Base-by-base conservation (phyloP, 225 moss, liverwort and hornwort species). In the Polytrichum formosum region DNA sequence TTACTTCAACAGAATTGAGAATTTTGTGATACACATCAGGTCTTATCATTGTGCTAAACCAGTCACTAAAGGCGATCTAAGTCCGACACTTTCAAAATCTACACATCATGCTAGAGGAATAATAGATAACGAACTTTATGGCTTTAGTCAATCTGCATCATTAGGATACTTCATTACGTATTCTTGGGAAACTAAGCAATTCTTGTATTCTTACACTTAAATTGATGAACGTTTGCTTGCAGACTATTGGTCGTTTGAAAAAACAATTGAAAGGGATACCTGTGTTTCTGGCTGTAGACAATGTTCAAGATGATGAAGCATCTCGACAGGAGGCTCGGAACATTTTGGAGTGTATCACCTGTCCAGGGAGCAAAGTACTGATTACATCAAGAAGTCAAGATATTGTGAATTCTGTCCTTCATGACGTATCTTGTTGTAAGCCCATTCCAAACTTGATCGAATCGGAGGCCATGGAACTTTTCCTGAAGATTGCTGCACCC, bases 301-400 rank as follows among this genome's bases (percentile, higher is more conserved):
- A 71, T 62, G 60, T 71, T 25, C 70, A 71, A 71, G 70, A 71
- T 37, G 70, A 71, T 62, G 70, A 71, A 71, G 33, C 61, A 37
- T 68, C 68, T 68, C 54, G 68, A 19, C 53, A 56, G 54, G 68
- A 68, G 23, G 68, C 68, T 55, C 68, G 23, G 28, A 28, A 68
- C 54, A 55, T 54, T 68, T 26, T 68, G 26, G 22, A 54, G 54
- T 68, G 8, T 27, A 55, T 68, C 18, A 23, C 13, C 18, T 68
- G 53, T 68, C 35, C 54, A 54, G 68, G 55, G 8, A 68, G 68
- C 54, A 68, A 68, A 55, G 18, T 68, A 56, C 60, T 71, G 60
- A 31, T 71, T 26, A 71, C 70, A 18, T 37, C 70, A 61, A 61
- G 70, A 71, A 71, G 53, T 71, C 61, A 37, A 53, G 70, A 71